Base-by-base conservation (phyloP, 768 basidiomycete genomes). In the Leucosporidium yakuticum region DNA sequence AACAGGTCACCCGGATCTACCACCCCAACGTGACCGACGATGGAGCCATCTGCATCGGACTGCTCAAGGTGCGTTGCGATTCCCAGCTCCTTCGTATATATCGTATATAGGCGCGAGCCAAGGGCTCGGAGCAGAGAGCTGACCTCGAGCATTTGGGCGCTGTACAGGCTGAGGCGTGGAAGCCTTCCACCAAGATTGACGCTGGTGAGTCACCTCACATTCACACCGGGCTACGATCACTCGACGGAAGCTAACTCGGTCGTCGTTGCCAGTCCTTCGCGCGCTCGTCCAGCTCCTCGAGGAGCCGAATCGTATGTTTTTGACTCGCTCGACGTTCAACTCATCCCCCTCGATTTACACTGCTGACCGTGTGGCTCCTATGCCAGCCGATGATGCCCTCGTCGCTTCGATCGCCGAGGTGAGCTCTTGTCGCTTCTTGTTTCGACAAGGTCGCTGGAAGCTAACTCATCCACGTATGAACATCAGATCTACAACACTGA, bases 21-120 rank as follows among this genome's bases (percentile, higher is more conserved):
- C 72, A 73, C 62, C 72, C 72, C 15, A 73, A 73, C 64, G 69
- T 73, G 31, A 69, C 68, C 7, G 72, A 73, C 34, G 72, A 73
- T 48, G 72, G 72, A 44, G 72, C 72, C 29, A 62, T 73, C 54
- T 73, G 72, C 50, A 73, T 73, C 53, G 72, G 72, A 5, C 58
- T 73, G 14, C 58, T 70, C 34, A 73, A 73, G 65, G 71, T 65
- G 39, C 53, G 63, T 21, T 5, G 2, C 11, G n/a, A n/a, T n/a
- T n/a, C n/a, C n/a, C n/a, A n/a, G n/a, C n/a, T n/a, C n/a, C n/a
- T n/a, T 23, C 48, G 48, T 49, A 12, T 12, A 23, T 49, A 12
- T 49, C 14, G 12, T 49, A 12, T 44, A 8, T 44, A 44, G 39
- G 39, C 39, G 39, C 39, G 39, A 15, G 39, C 39, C 39, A 44